Evolutionary conservation across 345 rosid genomes (phyloP).

Genomic region (Nephelium lappaceum): DNA sequence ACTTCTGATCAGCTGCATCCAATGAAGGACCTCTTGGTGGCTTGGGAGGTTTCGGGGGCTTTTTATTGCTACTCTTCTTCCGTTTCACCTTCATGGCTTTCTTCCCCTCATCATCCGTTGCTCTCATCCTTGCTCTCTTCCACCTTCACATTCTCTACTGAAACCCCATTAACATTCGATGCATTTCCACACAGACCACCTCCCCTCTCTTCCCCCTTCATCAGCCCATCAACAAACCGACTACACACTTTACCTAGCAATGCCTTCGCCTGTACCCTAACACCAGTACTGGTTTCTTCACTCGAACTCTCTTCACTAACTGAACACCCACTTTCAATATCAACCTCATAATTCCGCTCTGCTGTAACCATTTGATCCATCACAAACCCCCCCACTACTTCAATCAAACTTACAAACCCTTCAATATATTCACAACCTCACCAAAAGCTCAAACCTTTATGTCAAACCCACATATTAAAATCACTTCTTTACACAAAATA

Average conservation of each 20-base stretch:
- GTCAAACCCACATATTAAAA: conserved; percentile 23
- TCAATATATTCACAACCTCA: background rate
- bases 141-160: conserved; percentile 24
- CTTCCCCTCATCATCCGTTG: conserved; percentile 37
- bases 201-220: conserved; percentile 38
- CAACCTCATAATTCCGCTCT: conserved; percentile 51
- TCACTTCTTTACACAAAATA: conserved; percentile 14
- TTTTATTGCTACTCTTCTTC: conserved; percentile 59
- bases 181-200: conserved; percentile 25
- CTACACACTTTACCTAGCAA: conserved; percentile 32
- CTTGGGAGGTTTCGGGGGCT: conserved; percentile 79
- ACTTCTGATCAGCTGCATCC: conserved; percentile 82
- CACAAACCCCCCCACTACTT: conserved; percentile 12
- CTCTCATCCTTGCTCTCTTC: conserved; percentile 37
- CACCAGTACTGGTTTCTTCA: conserved; percentile 24
- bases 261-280: conserved; percentile 30
- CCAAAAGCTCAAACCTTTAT: conserved; percentile 9
- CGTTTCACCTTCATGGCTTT: conserved; percentile 50
- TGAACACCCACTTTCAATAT: conserved; percentile 67
- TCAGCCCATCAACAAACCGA: conserved; percentile 24
- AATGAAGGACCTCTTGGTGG: conserved; percentile 87
- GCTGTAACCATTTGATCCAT: conserved; percentile 43
- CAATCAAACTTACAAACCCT: background rate
- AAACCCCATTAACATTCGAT: conserved; percentile 14
- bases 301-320: conserved; percentile 38